Base-by-base conservation (phyloP, 257 asterid species). In the Nicotiana attenuata region DNA sequence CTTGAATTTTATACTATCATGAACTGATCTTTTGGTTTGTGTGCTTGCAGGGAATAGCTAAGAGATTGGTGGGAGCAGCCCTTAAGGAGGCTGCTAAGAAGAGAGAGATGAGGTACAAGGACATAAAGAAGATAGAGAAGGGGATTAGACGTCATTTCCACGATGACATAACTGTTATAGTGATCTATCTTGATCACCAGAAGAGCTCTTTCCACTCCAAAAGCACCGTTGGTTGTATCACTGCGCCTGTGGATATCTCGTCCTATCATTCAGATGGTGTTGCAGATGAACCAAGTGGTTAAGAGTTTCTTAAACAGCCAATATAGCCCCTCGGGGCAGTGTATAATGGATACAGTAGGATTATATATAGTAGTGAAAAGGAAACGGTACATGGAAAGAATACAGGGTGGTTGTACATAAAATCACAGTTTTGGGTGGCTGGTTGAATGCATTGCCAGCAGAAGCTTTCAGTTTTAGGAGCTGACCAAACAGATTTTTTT, bases 71-170 rank as follows among this genome's bases (percentile, higher is more conserved):
- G 38, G 22, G 78, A 71, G 78, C 60, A 13, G 78, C 78, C 33
- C 60, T 71, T 45, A 71, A 45, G 35, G 78, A 71, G 26, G 78
- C 78, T 71, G 22, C 38, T 45, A 71, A 22, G 78, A 71, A 71
- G 78, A 71, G 78, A 60, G 78, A 71, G 60, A 71, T 71, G 78
- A 45, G 78, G 60, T 71, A 71, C 60, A 71, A 22, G 38, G 78
- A 73, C 38, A 45, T 73, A 45, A 73, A 73, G 78, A 73, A 73
- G 50, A 73, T 73, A 73, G 78, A 73, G 60, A 47, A 73, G 61
- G 78, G 78, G 15, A 47, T 73, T 73, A 73, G 78, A 7, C 78
- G 78, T 45, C 78, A 73, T 73, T 73, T 73, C 78, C 78, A 73
- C 60, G 78, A 73, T 47, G 78, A 73, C 24, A 73, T 73, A 73